A percentile compares a stretch with the other conserved stretches of the same genome.
Evolutionary conservation across 1,139 yeast genomes (phyloP).

Genomic region (Lipomyces yarrowii): DNA sequence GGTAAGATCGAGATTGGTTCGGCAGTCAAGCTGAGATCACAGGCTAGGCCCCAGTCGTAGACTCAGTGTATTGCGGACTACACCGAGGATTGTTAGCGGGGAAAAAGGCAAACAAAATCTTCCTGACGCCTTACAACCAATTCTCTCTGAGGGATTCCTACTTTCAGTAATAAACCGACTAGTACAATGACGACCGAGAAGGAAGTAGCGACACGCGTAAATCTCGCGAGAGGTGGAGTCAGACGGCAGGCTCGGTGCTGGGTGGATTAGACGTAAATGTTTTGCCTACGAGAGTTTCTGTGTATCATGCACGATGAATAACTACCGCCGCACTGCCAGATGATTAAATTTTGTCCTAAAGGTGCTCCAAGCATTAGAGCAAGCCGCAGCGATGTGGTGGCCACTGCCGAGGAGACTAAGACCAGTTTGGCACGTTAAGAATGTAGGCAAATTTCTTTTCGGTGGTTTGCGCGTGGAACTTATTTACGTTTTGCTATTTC

Average conservation of each 20-base stretch:
- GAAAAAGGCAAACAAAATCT: background rate
- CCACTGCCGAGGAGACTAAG: background rate
- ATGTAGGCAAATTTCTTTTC: background rate
- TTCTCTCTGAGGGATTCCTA: background rate
- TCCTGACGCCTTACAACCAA: background rate
- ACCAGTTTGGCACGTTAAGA: background rate
- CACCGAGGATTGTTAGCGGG: background rate
- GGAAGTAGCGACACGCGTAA: background rate
- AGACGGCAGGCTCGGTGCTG: background rate
- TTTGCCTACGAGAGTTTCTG: background rate
- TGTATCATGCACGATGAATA: background rate
- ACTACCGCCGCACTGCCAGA: background rate
- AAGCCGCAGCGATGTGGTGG: background rate
- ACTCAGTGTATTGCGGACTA: background rate
- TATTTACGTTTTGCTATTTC: background rate
- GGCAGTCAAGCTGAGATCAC: background rate
- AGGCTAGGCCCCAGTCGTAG: background rate
- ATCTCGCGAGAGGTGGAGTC: background rate
- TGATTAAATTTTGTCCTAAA: background rate
- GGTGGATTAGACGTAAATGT: background rate
- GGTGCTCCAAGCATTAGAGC: background rate
- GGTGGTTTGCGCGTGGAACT: background rate
- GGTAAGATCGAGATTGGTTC: background rate
- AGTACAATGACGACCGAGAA: background rate
- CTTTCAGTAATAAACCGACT: background rate